Conservation (phyloP, 2,329 filamentous ascomycete species). For the Fonsecaea multimorphosa region DNA sequence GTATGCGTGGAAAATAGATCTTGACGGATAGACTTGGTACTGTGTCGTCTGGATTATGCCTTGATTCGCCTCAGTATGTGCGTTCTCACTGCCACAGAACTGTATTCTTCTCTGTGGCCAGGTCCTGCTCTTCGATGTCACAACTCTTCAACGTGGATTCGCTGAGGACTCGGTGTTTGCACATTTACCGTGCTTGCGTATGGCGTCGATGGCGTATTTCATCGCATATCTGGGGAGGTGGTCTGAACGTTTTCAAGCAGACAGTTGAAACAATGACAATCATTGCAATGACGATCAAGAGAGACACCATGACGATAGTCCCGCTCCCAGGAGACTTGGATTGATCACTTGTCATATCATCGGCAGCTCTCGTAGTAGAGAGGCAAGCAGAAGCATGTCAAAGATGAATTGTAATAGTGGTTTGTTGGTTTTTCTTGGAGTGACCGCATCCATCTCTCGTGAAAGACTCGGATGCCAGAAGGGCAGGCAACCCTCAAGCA, state of each 20-base stretch:
- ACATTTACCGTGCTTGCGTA: background rate
- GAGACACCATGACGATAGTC: background rate
- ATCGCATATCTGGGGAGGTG: background rate
- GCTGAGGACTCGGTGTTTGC: too few species aligned
- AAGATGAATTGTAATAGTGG: background rate
- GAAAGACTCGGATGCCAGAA: background rate
- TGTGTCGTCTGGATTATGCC: background rate
- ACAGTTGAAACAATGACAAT: background rate
- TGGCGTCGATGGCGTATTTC: background rate
- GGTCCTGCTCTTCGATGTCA: background rate
- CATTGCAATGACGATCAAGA: background rate
- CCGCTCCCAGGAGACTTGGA: background rate
- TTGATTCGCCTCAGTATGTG: background rate
- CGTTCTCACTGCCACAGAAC: background rate
- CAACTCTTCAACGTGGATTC: background rate
- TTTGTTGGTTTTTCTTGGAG: too few species aligned
- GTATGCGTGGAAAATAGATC: background rate
- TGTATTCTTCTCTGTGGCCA: background rate
- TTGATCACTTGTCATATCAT: background rate
- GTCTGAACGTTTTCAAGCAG: background rate
- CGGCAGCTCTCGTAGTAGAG: background rate
- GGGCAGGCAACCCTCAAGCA: background rate
- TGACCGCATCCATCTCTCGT: background rate
- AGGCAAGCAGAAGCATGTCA: background rate
- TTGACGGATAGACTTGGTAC: background rate